These are phyloP conservation scores for Inosperma sp. DNA, from an alignment of 768 basidiomycete genomes.

Conservation along the genomic window DNA sequence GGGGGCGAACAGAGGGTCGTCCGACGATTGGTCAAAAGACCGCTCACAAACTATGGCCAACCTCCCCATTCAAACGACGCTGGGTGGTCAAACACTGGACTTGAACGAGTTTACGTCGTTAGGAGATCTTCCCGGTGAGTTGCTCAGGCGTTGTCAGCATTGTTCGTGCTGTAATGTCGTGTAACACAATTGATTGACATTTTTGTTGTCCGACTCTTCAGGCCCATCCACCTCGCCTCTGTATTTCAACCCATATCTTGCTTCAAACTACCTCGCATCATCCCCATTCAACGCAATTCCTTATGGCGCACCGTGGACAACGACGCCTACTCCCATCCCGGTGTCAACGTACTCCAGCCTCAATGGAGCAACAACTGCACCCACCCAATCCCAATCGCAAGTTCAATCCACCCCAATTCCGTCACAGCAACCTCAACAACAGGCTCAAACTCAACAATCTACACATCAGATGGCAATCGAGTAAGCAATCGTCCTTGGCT, in stretches of 20 bases:
- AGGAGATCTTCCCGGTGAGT: constrained; percentile 40
- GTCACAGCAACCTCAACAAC: constrained; percentile 23
- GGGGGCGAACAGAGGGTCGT: constrained; percentile 12
- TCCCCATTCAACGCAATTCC: constrained; percentile 50
- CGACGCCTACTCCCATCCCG: constrained; percentile 41
- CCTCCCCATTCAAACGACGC: constrained; percentile 11
- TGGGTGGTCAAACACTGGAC: constrained; percentile 31
- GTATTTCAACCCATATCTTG: constrained; percentile 37
- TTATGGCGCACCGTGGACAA: constrained; percentile 51
- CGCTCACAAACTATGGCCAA: constrained; percentile 26
- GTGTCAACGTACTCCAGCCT: constrained; percentile 73
- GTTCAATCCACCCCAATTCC: constrained; percentile 21
- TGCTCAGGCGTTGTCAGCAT: too few species aligned
- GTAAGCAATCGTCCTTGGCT: constrained; percentile 39
- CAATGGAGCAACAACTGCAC: constrained; percentile 63
- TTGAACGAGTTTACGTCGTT: constrained; percentile 41
- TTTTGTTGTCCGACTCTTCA: constrained; percentile 27
- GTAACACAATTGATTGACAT: constrained; percentile 2
- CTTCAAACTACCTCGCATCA: constrained; percentile 39
- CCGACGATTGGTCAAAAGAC: constrained; percentile 46
- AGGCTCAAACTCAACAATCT: constrained; percentile 29
- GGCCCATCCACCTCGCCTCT: constrained; percentile 39
- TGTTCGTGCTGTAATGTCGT: too few species aligned
- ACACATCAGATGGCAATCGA: constrained; percentile 59
- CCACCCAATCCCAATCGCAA: constrained; percentile 23